Evolutionary conservation across 371 early-diverging fungal species (phyloP).

Genomic region (Rhizomucor miehei): DNA sequence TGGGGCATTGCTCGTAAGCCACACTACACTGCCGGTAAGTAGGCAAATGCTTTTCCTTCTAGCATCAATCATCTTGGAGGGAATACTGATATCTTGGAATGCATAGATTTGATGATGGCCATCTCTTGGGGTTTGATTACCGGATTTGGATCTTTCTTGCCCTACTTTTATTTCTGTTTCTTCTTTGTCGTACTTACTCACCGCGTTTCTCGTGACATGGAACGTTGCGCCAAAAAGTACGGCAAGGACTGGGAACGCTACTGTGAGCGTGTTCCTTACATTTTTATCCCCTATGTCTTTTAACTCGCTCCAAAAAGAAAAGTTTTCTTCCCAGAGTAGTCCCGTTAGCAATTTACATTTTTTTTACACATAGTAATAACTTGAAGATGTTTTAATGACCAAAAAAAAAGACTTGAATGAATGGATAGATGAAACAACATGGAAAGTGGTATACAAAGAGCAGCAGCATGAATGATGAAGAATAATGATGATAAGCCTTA

Average conservation of each 20-base stretch:
- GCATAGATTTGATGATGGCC: constrained; percentile 69
- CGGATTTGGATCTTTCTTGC: constrained; percentile 72
- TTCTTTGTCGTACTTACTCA: constrained; percentile 78
- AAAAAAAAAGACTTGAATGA: no score
- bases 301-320: constrained; percentile 14
- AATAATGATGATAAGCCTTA: not conserved
- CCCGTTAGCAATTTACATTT: no score
- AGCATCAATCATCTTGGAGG: not conserved
- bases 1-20: constrained; percentile 86
- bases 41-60: not conserved
- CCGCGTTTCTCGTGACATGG: constrained; percentile 81
- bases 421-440: not conserved
- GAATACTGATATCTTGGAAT: not conserved
- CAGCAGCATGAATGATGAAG: no score
- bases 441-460: not conserved
- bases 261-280: constrained; percentile 71
- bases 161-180: constrained; percentile 89
- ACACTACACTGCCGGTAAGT: constrained; percentile 73
- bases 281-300: constrained; percentile 72
- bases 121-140: constrained; percentile 80
- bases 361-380: no score
- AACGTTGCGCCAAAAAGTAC: constrained; percentile 81
- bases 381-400: no score
- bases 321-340: no score
- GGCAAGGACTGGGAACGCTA: constrained; percentile 87